Conservation (phyloP, 305 asterid genomes). For the Ilex paraguariensis region DNA sequence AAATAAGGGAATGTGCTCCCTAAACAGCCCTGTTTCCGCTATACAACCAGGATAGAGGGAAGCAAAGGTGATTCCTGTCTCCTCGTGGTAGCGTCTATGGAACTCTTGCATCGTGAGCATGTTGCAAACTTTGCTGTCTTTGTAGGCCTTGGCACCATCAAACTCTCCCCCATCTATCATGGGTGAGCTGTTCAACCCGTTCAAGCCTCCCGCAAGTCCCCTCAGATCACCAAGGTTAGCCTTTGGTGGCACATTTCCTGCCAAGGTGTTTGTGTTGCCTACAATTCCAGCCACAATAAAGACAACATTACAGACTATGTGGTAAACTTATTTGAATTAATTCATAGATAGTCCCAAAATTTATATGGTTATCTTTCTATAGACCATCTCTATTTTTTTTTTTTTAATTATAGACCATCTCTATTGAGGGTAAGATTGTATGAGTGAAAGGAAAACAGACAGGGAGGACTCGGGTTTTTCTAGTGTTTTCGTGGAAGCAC, state of each 20-base stretch:
- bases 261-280: slow-evolving; percentile 94
- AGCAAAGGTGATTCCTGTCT: slow-evolving; percentile 76
- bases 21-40: slow-evolving; percentile 88
- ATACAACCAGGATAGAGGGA: slow-evolving; percentile 96
- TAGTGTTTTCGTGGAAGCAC: too few species aligned
- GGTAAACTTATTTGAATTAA: too few species aligned
- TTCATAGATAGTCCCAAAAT: too few species aligned
- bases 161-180: slow-evolving; percentile 90
- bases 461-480: too few species aligned
- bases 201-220: slow-evolving; percentile 75
- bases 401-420: too few species aligned
- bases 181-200: slow-evolving; percentile 54
- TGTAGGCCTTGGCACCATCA: slow-evolving; percentile 97
- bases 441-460: too few species aligned
- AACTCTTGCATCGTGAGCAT: slow-evolving; percentile 98
- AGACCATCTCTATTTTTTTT: too few species aligned
- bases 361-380: too few species aligned
- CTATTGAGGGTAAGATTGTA: too few species aligned
- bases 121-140: slow-evolving; percentile 97
- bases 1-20: slow-evolving; percentile 89
- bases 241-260: slow-evolving; percentile 96
- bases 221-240: slow-evolving; percentile 91
- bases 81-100: slow-evolving; percentile 81
- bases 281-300: too few species aligned
- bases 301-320: too few species aligned